Evolutionary conservation across 2,329 filamentous ascomycete species (phyloP).

Genomic region (Aspergillus neotritici): DNA sequence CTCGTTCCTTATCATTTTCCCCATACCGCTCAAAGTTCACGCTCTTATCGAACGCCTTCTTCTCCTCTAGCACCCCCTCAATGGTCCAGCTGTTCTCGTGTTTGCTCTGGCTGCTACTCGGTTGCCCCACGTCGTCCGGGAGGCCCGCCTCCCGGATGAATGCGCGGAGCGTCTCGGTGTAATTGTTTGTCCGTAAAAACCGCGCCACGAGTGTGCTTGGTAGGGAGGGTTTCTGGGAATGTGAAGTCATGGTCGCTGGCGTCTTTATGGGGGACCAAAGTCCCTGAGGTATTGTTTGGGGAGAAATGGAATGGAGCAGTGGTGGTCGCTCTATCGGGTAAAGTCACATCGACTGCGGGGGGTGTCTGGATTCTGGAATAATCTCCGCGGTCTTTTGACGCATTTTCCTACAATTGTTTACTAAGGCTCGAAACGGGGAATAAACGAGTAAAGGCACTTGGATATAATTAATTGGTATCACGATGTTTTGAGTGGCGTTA

Average conservation of each 20-base stretch:
- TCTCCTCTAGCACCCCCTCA: slow-evolving; percentile 57
- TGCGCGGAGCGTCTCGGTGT: slow-evolving; percentile 49
- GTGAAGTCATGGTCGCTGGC: slow-evolving; percentile 5
- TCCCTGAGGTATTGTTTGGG: background rate
- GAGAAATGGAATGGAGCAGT: background rate
- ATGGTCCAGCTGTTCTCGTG: slow-evolving; percentile 48
- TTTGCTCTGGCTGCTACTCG: slow-evolving; percentile 8
- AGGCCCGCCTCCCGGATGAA: slow-evolving; percentile 55
- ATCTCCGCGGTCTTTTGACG: no score
- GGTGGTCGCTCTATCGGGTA: no score
- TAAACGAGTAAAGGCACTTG: no score
- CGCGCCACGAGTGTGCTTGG: slow-evolving; percentile 38
- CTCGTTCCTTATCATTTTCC: slow-evolving; percentile 36
- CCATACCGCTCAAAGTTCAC: slow-evolving; percentile 52
- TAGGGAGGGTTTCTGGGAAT: slow-evolving; percentile 13
- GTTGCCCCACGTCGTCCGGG: slow-evolving; percentile 44
- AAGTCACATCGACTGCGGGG: no score
- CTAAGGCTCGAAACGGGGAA: no score
- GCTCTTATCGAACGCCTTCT: slow-evolving; percentile 52
- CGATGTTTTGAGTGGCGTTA: no score
- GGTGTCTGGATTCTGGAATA: no score
- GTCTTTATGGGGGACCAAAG: no score
- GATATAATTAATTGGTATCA: no score
- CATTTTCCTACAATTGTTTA: no score
- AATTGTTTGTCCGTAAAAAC: slow-evolving; percentile 40